Base-by-base conservation (phyloP, 139 green algal genomes). In the Raphidocelis subcapitata region DNA sequence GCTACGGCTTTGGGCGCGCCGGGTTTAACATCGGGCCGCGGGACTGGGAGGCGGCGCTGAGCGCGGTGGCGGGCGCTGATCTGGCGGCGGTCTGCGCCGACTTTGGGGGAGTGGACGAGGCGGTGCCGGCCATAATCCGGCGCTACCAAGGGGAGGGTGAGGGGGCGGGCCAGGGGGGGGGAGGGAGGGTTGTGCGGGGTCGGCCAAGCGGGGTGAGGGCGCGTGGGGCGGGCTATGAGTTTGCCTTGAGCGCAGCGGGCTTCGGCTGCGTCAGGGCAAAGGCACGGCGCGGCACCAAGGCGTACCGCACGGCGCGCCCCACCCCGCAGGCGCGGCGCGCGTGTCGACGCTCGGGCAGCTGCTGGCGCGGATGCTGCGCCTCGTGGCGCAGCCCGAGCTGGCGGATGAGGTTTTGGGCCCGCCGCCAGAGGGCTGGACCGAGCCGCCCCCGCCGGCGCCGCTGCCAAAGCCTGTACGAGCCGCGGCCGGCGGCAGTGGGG, bases 1-100 rank as follows among this genome's bases (percentile, higher is more conserved):
- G 91, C 18, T 99, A 98, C 76, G 62, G 69, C 36, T 98, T 97
- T 76, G 95, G 95, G 5, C 86, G 94, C 23, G 91, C 87, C 3
- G 80, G 80, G 3, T 98, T 91, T 82, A 94, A 93, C 77, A 91
- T 95, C 67, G 71, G 72, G 5, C 33, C 66, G 24, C 37, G 79
- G 15, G 66, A 84, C n/a, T 97, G 93, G 78, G 29, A 67, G 31
- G 33, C 71, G 21, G 91, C 92, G 5, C 73, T 91, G 47, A 46
- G 62, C 3, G 69, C 67, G 3, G 73, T 91, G 36, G 65, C 79
- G 56, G 35, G 23, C 4, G 77, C 84, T 5, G 37, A 62, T 8
- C 75, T 96, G 65, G 56, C 62, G 2, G 63, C 61, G 21, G 62
- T 94, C 32, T 18, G 88, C 14, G 55, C 67, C 1, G 89, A 95